Percentiles rank a stretch among this genome's conserved stretches.
phyloP scores from a whole-genome alignment of 352 stramenopile genomes.

The Phytophthora sansomeana region DNA sequence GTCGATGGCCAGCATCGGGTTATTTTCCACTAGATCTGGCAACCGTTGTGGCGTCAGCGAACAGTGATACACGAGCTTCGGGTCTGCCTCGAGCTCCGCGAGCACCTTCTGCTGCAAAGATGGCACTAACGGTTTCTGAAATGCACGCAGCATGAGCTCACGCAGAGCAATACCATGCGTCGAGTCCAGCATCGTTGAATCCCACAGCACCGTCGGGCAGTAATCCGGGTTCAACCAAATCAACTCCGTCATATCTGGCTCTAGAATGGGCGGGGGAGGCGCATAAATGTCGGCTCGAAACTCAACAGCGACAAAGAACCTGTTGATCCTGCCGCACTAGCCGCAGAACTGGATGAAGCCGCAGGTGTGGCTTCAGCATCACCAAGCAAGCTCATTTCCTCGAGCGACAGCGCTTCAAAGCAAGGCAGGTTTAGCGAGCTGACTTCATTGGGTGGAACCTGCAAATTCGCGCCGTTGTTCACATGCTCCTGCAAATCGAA shows the following conservation, averaged over 20 bases:
- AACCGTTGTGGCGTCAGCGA: conserved; percentile 94
- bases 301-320: conserved; percentile 81
- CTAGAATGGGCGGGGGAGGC: conserved; percentile 82
- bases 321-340: conserved; percentile 30
- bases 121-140: conserved; percentile 88
- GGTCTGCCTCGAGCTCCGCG: conserved; percentile 88
- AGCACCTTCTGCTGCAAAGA: conserved; percentile 92
- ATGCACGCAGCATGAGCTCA: conserved; percentile 92
- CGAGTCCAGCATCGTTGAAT: conserved; percentile 90
- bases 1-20: conserved; percentile 98
- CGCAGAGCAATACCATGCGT: conserved; percentile 88
- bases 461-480: conserved; percentile 80
- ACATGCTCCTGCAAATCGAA: conserved; percentile 84
- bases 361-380: conserved; percentile 33
- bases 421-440: conserved; percentile 74
- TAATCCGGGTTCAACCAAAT: conserved; percentile 95
- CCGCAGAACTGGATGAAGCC: conserved; percentile 32
- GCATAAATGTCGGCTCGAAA: conserved; percentile 92
- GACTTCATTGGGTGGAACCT: conserved; percentile 76
- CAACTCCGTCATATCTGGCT: conserved; percentile 89
- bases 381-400: conserved; percentile 73
- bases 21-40: conserved; percentile 98
- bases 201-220: conserved; percentile 91
- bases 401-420: conserved; percentile 74
- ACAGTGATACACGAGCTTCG: conserved; percentile 93